Evolutionary conservation across 495 filamentous ascomycete genomes (phyloP), one percentile per base, ranked within the genome.

Genomic region (Penicillium crystallinum): DNA sequence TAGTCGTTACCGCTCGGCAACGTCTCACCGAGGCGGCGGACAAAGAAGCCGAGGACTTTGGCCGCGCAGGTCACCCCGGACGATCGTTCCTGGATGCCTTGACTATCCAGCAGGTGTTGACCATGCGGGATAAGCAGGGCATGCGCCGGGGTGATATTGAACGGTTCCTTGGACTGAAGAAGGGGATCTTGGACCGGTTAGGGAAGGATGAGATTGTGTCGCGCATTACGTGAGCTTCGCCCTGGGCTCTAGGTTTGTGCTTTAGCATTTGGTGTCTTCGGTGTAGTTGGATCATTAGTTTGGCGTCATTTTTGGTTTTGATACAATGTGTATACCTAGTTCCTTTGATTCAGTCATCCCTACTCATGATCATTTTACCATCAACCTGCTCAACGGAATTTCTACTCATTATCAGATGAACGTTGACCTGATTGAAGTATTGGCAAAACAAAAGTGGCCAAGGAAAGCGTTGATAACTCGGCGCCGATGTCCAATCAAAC

Each of bases 81-180:
- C 68, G 83, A 54, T 62, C 73, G 49, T 87, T 82, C 63, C 48
- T 87, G 52, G 86, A 88, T 77, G 78, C 79, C 1, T 61, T 72
- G 43, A 82, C 78, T 21, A 72, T 89, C 31, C 61, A 79, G 58
- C 77, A 84, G 73, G 77, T 79, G n/a, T 48, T 89, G 59, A 62
- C 68, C 36, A 67, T 87, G 76, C 70, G 81, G 58, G 81, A 85
- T 66, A 66, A 75, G 51, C 73, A 76, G 68, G 71, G 77, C 1
- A 58, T 81, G 56, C 46, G 49, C 18, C 65, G 48, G 31, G 66
- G 37, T 39, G 76, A 84, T 60, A 86, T 88, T 67, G 86, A 89
- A 70, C 66, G 64, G 63, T 55, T 56, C 36, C 59, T 89, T 59
- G 72, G 78, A 44, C 68, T 89, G 63, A 78, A 70, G 69, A 68